Percentiles rank a stretch among this genome's conserved stretches.
Evolutionary conservation across 106 monocot genomes (phyloP).

Genomic region (Dendrobium huoshanense): DNA sequence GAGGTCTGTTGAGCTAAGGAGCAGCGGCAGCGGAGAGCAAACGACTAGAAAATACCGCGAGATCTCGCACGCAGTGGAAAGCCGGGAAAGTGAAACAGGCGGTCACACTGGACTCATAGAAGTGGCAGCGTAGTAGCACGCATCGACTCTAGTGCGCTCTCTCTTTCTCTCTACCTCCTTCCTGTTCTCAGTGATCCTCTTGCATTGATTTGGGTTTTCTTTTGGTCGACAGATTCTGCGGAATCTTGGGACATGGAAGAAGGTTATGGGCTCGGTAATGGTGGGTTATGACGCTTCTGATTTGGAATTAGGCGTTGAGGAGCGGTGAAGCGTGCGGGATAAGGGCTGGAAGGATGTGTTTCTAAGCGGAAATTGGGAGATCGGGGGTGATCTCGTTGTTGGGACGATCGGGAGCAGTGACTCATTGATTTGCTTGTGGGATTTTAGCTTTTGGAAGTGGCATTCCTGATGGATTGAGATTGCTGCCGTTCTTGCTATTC

Average conservation of each 20-base stretch:
- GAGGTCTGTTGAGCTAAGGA: neutral
- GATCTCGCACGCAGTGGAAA: neutral
- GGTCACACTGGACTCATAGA: neutral
- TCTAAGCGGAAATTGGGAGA: neutral
- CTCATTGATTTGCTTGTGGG: neutral
- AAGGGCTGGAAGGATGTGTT: neutral
- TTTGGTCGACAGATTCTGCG: neutral
- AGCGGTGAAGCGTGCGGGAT: neutral
- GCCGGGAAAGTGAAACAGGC: neutral
- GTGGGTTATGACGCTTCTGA: neutral
- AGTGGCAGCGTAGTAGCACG: neutral
- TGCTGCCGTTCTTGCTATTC: neutral
- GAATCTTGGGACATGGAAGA: neutral
- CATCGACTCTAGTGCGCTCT: neutral
- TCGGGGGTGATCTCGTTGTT: neutral
- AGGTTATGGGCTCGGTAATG: neutral
- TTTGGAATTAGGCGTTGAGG: neutral
- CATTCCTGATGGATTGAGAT: neutral
- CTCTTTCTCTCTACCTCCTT: neutral
- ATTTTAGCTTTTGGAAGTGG: neutral
- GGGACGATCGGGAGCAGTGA: neutral
- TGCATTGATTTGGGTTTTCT: neutral
- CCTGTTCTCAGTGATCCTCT: neutral
- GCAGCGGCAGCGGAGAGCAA: neutral
- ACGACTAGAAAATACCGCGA: neutral